Conservation (phyloP, 495 filamentous ascomycete species). For the Penicillium tannophilum region DNA sequence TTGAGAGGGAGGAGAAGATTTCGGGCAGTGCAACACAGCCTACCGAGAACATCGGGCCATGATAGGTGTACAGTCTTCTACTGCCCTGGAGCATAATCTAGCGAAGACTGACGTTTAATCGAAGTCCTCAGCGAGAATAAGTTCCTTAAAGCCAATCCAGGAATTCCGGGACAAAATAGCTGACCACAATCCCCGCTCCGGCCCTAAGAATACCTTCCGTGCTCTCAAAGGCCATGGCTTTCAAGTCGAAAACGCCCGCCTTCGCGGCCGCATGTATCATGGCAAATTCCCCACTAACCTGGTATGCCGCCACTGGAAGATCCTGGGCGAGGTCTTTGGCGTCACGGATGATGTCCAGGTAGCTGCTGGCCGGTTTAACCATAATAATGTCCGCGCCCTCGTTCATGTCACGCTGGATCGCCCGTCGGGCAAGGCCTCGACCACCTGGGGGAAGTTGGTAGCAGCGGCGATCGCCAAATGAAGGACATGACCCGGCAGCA, state of each 20-base stretch:
- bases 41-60: neutral
- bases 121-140: neutral
- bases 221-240: constrained; percentile 91
- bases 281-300: constrained; percentile 94
- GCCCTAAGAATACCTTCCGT: constrained; percentile 91
- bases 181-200: constrained; percentile 87
- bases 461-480: constrained; percentile 92
- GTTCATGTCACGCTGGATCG: constrained; percentile 83
- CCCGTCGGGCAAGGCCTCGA: constrained; percentile 88
- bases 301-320: constrained; percentile 91
- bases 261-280: constrained; percentile 98
- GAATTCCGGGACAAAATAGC: constrained; percentile 93
- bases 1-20: neutral
- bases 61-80: neutral
- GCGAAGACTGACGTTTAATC: neutral
- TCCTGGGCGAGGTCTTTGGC: constrained; percentile 90
- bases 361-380: constrained; percentile 95
- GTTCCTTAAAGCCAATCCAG: constrained; percentile 69
- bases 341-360: constrained; percentile 94
- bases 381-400: constrained; percentile 98
- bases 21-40: neutral
- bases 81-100: neutral
- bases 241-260: constrained; percentile 96
- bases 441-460: constrained; percentile 94
- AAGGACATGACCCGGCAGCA: constrained; percentile 87